Evolutionary conservation across 163 green algal genomes (phyloP), one percentile per base, ranked within the genome.

Genomic region (Volvox carteri): DNA sequence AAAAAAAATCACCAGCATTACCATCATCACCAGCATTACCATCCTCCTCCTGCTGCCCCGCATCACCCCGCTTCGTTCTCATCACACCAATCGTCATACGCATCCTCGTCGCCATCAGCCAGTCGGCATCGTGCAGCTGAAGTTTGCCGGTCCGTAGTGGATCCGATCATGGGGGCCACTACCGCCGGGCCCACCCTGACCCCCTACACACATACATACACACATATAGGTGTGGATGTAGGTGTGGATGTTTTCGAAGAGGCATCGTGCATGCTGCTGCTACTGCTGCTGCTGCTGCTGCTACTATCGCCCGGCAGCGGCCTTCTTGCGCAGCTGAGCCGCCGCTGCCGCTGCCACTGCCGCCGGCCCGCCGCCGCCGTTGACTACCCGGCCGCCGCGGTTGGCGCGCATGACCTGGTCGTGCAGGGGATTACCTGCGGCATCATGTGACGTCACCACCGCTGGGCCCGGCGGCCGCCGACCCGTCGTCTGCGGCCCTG

Each of bases 391-490:
- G 3, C 80, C 80, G 25, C 80, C 80, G 39, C 80, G 80, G 56
- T 87, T 87, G 9, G 80, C 80, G 0, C 80, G 44, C 80, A 87
- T 87, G 19, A 87, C 80, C 21, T 70, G 44, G 1, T 87, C 65
- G 42, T 87, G 80, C 44, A 87, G 46, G 0, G 80, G 80, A 37
- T 87, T 79, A 6, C 80, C 33, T 1, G 62, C 62, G 6, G 80
- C 62, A 19, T 52, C 80, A 28, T 6, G 7, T 4, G 62, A n/a
- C 30, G 44, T 33, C 30, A 19, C 14, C 8, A 16, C 80, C 16
- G 62, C n/a, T n/a, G 30, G 28, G 21, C 30, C 48, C 16, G 75
- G 33, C 50, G 75, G 19, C 2, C 48, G 48, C 18, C 73, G 28
- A 9, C 23, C 39, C n/a, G 42, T 18, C 42, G 65, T 37, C 30